Percentiles rank a stretch among this genome's conserved stretches.
Evolutionary conservation across 2,329 filamentous ascomycete species (phyloP).

Genomic region (Ophiostoma quercus): DNA sequence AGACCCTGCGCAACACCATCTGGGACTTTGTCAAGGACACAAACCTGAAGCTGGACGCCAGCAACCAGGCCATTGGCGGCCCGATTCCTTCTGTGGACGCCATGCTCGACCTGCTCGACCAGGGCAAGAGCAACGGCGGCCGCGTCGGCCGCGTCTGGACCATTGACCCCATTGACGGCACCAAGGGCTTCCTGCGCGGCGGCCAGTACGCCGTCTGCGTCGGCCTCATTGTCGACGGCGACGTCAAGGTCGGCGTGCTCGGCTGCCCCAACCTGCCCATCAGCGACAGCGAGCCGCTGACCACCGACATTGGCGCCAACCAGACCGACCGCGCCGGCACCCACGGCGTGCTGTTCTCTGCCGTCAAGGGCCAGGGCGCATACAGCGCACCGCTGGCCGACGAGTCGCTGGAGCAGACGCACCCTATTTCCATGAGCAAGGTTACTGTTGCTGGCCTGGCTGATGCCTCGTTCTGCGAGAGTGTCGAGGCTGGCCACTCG

Average conservation of each 20-base stretch:
- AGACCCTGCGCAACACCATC: slow-evolving; percentile 64
- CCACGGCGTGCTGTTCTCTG: slow-evolving; percentile 83
- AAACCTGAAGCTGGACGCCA: slow-evolving; percentile 53
- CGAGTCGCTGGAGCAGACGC: slow-evolving; percentile 47
- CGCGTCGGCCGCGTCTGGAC: slow-evolving; percentile 81
- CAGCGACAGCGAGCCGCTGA: slow-evolving; percentile 67
- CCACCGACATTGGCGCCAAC: slow-evolving; percentile 66
- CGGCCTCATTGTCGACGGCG: slow-evolving; percentile 83
- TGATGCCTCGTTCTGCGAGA: slow-evolving; percentile 90
- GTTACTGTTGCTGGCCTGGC: slow-evolving; percentile 53
- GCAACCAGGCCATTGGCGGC: slow-evolving; percentile 59
- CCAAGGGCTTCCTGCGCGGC: slow-evolving; percentile 91
- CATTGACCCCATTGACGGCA: slow-evolving; percentile 95
- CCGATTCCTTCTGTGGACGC: slow-evolving; percentile 52
- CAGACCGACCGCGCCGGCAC: slow-evolving; percentile 68
- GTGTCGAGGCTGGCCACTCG: slow-evolving; percentile 88
- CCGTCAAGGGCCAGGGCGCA: slow-evolving; percentile 72
- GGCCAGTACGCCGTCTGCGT: slow-evolving; percentile 97
- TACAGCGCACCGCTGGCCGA: slow-evolving; percentile 66
- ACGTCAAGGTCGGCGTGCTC: slow-evolving; percentile 89
- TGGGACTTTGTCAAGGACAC: slow-evolving; percentile 74
- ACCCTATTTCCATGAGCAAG: slow-evolving; percentile 72
- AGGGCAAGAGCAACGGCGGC: slow-evolving; percentile 66
- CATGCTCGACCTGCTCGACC: slow-evolving; percentile 60
- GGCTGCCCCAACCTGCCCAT: slow-evolving; percentile 93